Evolutionary conservation across 192 early-diverging fungal species (phyloP).

Genomic region (Chytriomyces confervae): DNA sequence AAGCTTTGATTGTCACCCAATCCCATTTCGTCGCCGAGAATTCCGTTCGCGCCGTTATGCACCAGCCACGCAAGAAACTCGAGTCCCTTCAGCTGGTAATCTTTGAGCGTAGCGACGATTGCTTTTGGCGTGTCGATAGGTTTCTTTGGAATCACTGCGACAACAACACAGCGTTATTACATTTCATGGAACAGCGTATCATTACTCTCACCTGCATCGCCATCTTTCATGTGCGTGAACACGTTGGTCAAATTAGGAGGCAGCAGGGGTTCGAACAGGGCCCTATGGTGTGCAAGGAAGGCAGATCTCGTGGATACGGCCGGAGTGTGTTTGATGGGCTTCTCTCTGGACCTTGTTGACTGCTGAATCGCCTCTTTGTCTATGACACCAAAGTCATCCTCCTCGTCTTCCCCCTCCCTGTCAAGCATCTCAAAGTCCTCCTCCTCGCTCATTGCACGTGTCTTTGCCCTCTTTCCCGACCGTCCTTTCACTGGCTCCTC

Average conservation of each 20-base stretch:
- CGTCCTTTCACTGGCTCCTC: neutral
- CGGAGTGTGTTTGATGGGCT: neutral
- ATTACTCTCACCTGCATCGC: slow-evolving; percentile 2
- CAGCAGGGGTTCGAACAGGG: slow-evolving; percentile 32
- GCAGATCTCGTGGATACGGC: too few species aligned
- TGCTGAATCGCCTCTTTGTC: neutral
- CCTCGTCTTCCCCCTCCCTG: neutral
- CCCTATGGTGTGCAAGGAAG: slow-evolving; percentile 27
- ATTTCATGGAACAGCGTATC: neutral
- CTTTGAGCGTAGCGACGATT: slow-evolving; percentile 47
- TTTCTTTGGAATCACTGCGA: slow-evolving; percentile 10
- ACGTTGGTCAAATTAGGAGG: neutral
- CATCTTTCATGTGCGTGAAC: slow-evolving; percentile 13
- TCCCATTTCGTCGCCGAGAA: slow-evolving; percentile 62
- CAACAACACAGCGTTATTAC: neutral
- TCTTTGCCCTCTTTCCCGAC: neutral
- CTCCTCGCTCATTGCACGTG: neutral
- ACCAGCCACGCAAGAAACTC: slow-evolving; percentile 92
- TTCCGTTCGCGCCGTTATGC: slow-evolving; percentile 96
- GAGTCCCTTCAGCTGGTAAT: slow-evolving; percentile 91
- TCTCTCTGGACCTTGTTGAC: neutral
- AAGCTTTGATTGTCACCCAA: too few species aligned
- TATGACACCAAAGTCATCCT: too few species aligned
- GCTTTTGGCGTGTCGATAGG: slow-evolving; percentile 6
- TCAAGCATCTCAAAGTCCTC: neutral